Base-by-base conservation (phyloP, 2,329 filamentous ascomycete genomes). In the Fusarium sp. region DNA sequence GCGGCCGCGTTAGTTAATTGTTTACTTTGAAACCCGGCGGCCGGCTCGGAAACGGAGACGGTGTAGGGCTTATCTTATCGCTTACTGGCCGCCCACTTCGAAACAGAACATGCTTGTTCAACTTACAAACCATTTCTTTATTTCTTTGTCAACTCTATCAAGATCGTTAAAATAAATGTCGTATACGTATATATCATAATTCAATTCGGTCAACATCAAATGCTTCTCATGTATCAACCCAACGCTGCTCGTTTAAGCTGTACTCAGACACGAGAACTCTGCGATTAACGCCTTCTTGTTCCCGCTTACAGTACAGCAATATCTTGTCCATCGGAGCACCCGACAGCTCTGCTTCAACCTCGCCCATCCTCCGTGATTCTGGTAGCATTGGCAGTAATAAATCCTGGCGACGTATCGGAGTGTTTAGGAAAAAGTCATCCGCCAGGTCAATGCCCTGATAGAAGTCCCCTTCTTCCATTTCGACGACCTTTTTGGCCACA, bases 401-500 rank as follows among this genome's bases (percentile, higher is more conserved):
- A 38, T 73, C 66, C 6, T 39, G 28, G 4, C 46, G 42, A 3
- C 39, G 47, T 6, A 68, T 60, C 4, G 53, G 19, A n/a, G 46
- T 63, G 2, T 54, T 64, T 2, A 70, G 40, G 8, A 24, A n/a
- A 39, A 72, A 72, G 22, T 63, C 47, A 40, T 72, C 66, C 1
- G 22, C 55, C 4, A 58, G 24, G 15, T 69, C 63, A 28, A 62
- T 7, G 2, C 42, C 67, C 6, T 43, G 7, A 11, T 74, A 73
- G 31, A 74, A 74, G 11, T 59, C 47, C 13, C 65, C 50, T 24
- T 83, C 81, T 45, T 84, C 82, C 14, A 83, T 67, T 44, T 77
- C 70, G 61, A 84, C 75, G 0, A 84, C 74, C 55, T 80, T 78
- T 22, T 67, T 65, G 1, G 78, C 78, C 5, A 83, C 71, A 17